Base-by-base conservation (phyloP, 2,329 filamentous ascomycete genomes). In the Aspergillus quadrilineatus region DNA sequence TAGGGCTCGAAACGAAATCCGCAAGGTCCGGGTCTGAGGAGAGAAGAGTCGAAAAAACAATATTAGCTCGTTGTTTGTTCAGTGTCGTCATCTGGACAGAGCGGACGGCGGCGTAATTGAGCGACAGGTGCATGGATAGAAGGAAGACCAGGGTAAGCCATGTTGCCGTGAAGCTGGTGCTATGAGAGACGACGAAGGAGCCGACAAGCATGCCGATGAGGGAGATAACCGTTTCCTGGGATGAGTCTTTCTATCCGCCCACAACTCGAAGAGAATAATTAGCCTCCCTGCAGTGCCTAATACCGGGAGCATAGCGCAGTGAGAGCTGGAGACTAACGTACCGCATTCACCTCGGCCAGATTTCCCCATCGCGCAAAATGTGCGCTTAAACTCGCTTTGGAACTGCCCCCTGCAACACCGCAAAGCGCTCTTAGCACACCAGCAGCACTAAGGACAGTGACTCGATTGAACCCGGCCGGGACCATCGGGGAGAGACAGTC, bases 221-320 rank as follows among this genome's bases (percentile, higher is more conserved):
- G 2, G 90, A 93, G 55, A 99, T 90, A 17, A 96, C 86, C 0
- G 93, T 97, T 75, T 97, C 94, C 76, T 97, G 94, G 63, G 90
- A 95, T 10, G 92, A 92, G 71, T 97, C 93, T 82, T 96, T 87
- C 78, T 83, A 65, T 45, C 30, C 14, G 4, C 8, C 34, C 34
- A 37, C 5, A 14, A 37, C 10, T 5, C 12, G 14, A 7, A 5
- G 32, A 8, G 32, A 34, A 12, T 14, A 2, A 37, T 37, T 14
- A 37, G 10, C 34, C 14, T 5, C 5, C 14, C 10, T 37, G 34
- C 34, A 12, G 12, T 5, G 12, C 14, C 34, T 37, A 5, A 37
- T 37, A 37, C 12, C 12, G 34, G 10, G 22, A 22, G 22, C 22
- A 22, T 22, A 12, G 1, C 12, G 14, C 12, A 5, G 10, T 10